Evolutionary conservation across 2,329 filamentous ascomycete genomes (phyloP).

Genomic region (Penicillium palitans): DNA sequence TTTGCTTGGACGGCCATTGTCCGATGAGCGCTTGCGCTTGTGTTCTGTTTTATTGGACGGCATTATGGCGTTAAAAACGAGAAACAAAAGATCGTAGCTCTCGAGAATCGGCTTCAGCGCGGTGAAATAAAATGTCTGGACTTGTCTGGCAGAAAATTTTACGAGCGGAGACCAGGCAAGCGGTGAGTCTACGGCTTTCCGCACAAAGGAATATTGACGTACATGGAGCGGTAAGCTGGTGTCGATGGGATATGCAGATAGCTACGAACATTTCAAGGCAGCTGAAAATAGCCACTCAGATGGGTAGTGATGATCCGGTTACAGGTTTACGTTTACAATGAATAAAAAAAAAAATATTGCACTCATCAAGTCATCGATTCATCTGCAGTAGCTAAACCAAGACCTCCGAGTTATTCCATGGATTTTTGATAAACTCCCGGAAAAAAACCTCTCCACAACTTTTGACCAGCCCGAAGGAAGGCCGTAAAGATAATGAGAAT

Average conservation of each 20-base stretch:
- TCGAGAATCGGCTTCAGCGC: slow-evolving; percentile 13
- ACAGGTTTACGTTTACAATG: slow-evolving; percentile 1
- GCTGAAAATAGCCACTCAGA: background rate
- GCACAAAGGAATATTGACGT: slow-evolving; percentile 20
- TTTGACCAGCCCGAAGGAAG: slow-evolving; percentile 20
- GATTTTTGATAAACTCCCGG: slow-evolving; percentile 38
- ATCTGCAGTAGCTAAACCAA: slow-evolving; percentile 31
- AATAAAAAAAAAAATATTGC: slow-evolving; percentile 3
- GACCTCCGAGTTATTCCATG: slow-evolving; percentile 27
- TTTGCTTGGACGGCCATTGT: slow-evolving; percentile 50
- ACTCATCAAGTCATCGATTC: slow-evolving; percentile 29
- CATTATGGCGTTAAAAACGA: slow-evolving; percentile 27
- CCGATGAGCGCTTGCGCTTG: slow-evolving; percentile 53
- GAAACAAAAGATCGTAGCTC: slow-evolving; percentile 6
- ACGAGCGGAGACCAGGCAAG: slow-evolving; percentile 24
- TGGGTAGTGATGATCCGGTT: background rate
- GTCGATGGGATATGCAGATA: background rate
- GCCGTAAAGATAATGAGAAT: slow-evolving; percentile 28
- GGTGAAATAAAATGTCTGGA: slow-evolving; percentile 26
- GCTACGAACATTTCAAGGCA: background rate
- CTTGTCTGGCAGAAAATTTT: slow-evolving; percentile 28
- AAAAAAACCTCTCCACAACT: slow-evolving; percentile 40
- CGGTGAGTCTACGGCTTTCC: slow-evolving; percentile 23
- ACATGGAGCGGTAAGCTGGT: background rate
- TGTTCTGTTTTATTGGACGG: slow-evolving; percentile 43